Percentiles rank a stretch among this genome's conserved stretches.
Evolutionary conservation across 2,329 filamentous ascomycete species (phyloP).

Genomic region (Huntiella omanensis): DNA sequence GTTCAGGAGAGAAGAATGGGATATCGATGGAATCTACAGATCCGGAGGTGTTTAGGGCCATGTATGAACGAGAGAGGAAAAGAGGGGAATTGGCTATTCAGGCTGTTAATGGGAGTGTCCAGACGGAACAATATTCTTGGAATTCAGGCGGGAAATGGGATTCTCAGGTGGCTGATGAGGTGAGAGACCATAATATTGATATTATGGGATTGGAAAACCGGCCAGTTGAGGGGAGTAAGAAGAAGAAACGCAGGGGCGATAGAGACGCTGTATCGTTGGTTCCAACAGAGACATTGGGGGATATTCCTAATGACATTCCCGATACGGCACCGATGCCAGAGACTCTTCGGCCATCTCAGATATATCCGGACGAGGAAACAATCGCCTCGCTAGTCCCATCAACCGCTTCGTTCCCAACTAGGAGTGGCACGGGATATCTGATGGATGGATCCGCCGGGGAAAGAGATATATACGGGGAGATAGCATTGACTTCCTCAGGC

Average conservation of each 20-base stretch:
- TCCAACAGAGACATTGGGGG: neutral
- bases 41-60: too few species aligned
- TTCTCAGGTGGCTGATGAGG: too few species aligned
- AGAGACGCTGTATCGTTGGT: neutral
- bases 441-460: neutral
- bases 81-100: too few species aligned
- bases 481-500: neutral
- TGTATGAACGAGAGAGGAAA: too few species aligned
- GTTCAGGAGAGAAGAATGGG: too few species aligned
- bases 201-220: neutral
- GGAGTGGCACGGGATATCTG: neutral
- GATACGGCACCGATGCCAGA: neutral
- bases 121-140: too few species aligned
- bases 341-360: neutral
- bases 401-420: neutral
- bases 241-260: slow-evolving; percentile 1
- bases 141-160: too few species aligned
- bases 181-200: neutral
- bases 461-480: slow-evolving; percentile 1
- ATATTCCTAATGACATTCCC: neutral
- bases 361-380: slow-evolving; percentile 2
- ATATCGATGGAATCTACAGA: too few species aligned
- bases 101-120: too few species aligned
- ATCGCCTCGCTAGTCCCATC: slow-evolving; percentile 1
- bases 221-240: neutral